Evolutionary conservation across 2,329 filamentous ascomycete species (phyloP), one percentile per base, ranked within the genome.

Genomic region (Cercospora brassicicola): DNA sequence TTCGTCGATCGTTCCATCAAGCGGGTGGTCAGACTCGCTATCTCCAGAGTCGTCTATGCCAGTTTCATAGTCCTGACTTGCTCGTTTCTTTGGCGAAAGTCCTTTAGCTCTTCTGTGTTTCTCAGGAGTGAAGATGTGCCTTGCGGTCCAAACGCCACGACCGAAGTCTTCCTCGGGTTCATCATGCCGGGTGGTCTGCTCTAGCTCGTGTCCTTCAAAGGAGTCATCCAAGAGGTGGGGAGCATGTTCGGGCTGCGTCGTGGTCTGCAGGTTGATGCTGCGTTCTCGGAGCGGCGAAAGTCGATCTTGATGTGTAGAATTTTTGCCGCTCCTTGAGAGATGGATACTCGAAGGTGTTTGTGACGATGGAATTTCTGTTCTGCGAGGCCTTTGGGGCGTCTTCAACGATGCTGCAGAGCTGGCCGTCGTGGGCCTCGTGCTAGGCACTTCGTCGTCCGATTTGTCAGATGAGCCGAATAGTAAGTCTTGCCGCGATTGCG

Each of bases 271-370:
- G 55, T 71, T 73, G 45, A 36, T 66, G 51, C 70, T 72, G n/a
- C 68, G 68, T 28, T 72, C 68, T 48, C 65, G 71, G 31, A 73
- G 57, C 23, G 71, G 71, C 23, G 71, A 73, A 18, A 61, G 13
- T 39, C 55, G 53, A 33, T 55, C 23, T 23, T 55, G 60, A 31
- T n/a, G 59, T 33, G 20, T 15, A 39, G 31, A n/a, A 20, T 3
- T 26, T 30, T 26, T 55, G 23, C 42, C 26, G 30, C 60, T 63
- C 56, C 20, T 57, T 30, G 71, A 72, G 3, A 68, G 65, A 33
- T 59, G 48, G 30, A 68, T 59, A 48, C 67, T 71, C n/a, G 69
- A 63, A 42, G 71, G 68, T 30, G 68, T 71, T 10, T 69, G 63
- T 28, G 71, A 73, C 4, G 70, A 71, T 15, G 71, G 71, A 10